Evolutionary conservation across 768 basidiomycete genomes (phyloP), one percentile per base, ranked within the genome.

Genomic region (Pleurotus giganteus): DNA sequence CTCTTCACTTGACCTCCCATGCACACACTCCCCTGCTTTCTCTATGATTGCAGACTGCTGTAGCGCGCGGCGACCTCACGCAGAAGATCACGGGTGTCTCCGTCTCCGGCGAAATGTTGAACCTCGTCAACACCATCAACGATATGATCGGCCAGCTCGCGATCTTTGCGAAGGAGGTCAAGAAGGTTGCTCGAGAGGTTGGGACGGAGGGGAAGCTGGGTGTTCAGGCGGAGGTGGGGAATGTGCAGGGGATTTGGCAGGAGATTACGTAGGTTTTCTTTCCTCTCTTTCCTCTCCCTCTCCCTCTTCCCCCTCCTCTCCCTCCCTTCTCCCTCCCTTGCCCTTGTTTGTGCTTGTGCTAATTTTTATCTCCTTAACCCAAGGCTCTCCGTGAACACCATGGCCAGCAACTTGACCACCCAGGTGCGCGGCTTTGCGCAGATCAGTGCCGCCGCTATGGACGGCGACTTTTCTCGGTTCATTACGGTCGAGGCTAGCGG

Each of bases 341-440:
- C 17, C 7, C 29, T 47, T 26, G 24, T n/a, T 15, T 55, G n/a
- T 21, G 15, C 17, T 46, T 23, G 15, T 11, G 17, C 53, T 21
- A 53, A 32, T 3, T 49, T 23, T 4, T 28, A 15, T 28, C 26
- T n/a, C 41, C n/a, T n/a, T n/a, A n/a, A 43, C 11, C 60, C 12
- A 7, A 95, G 94, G 13, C 82, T 92, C 63, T 94, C 94, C 52
- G 95, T 98, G 59, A 98, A 98, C 69, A 95, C 91, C 6, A 98
- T 98, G 95, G 95, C 93, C 3, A 86, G 86, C 36, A 94, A 94
- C 68, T 76, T 95, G 74, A 94, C 94, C 17, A 94, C 93, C 0
- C 93, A 95, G 85, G 96, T 99, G 45, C 88, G 96, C 69, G 96
- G 96, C 4, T 99, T 99, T 63, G 96, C 94, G 1, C 96, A 98